Percentiles rank a stretch among this genome's conserved stretches.
Evolutionary conservation across 768 basidiomycete species (phyloP).

Genomic region (Nidularia sp.): DNA sequence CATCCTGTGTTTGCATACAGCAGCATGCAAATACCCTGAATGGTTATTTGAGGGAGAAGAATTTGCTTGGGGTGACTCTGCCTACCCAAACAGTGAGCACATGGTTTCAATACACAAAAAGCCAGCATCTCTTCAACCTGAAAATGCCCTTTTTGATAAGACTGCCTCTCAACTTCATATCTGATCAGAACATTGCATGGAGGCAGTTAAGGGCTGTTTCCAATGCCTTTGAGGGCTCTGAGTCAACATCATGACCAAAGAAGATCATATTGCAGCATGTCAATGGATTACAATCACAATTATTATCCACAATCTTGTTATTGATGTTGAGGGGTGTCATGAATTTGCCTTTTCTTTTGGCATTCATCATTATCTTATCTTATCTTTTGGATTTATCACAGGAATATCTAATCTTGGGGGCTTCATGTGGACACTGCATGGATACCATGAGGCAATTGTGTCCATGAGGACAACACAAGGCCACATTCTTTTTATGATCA

Average conservation of each 20-base stretch:
- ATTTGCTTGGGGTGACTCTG: slow-evolving; percentile 18
- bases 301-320: slow-evolving; percentile 29
- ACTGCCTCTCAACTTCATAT: slow-evolving; percentile 21
- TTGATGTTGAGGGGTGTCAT: slow-evolving; percentile 23
- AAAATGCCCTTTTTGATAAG: slow-evolving; percentile 22
- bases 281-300: slow-evolving; percentile 26
- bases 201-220: slow-evolving; percentile 27
- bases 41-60: slow-evolving; percentile 22
- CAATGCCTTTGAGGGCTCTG: slow-evolving; percentile 24
- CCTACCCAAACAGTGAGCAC: slow-evolving; percentile 5
- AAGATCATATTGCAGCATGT: slow-evolving; percentile 17
- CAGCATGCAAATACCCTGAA: slow-evolving; percentile 14
- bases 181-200: slow-evolving; percentile 32
- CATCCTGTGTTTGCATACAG: slow-evolving; percentile 8
- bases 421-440: too few species aligned
- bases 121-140: slow-evolving; percentile 18
- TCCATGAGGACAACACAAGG: too few species aligned
- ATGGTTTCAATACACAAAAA: slow-evolving; percentile 20
- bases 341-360: too few species aligned
- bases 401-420: too few species aligned
- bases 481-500: too few species aligned
- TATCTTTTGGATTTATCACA: too few species aligned
- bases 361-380: too few species aligned
- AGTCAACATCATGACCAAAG: slow-evolving; percentile 20
- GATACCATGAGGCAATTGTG: too few species aligned